Evolutionary conservation across 495 filamentous ascomycete species (phyloP).

Genomic region (Mycothermus thermophilus): DNA sequence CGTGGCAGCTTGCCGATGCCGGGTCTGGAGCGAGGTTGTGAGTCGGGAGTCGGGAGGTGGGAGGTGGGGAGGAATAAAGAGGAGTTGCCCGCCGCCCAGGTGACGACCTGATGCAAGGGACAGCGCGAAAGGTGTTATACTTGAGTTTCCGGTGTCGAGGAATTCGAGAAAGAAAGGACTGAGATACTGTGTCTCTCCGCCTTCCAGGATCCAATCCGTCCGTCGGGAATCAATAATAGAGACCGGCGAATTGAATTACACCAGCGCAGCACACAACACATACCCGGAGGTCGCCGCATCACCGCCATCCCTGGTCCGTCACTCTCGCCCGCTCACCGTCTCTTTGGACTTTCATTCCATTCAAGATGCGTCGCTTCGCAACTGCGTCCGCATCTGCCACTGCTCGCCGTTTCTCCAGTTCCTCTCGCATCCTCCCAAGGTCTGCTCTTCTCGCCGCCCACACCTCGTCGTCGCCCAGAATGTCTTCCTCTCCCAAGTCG

Average conservation of each 20-base stretch:
- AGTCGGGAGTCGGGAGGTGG: too few species aligned
- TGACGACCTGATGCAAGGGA: too few species aligned
- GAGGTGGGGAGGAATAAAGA: too few species aligned
- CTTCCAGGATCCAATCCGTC: background rate
- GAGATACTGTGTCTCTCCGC: too few species aligned
- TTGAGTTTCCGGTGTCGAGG: too few species aligned
- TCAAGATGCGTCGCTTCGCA: constrained; percentile 30
- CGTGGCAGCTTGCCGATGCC: background rate
- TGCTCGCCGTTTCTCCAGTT: constrained; percentile 10
- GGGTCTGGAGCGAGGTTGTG: constrained; percentile 3
- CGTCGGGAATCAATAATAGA: constrained; percentile 3
- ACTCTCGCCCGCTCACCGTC: background rate
- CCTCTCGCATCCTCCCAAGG: constrained; percentile 8
- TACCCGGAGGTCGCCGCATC: background rate
- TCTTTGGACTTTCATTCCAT: background rate
- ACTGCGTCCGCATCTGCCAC: constrained; percentile 19
- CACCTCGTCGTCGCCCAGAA: constrained; percentile 15
- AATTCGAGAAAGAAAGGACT: too few species aligned
- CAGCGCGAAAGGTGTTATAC: too few species aligned
- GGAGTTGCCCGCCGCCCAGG: constrained; percentile 2
- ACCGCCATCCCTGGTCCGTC: too few species aligned
- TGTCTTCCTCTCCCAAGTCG: constrained; percentile 22
- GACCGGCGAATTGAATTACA: background rate
- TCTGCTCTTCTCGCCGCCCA: constrained; percentile 12
- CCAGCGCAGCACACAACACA: background rate